phyloP scores from a whole-genome alignment of 345 rosid genomes.

The Pseudoturritis turrita region DNA sequence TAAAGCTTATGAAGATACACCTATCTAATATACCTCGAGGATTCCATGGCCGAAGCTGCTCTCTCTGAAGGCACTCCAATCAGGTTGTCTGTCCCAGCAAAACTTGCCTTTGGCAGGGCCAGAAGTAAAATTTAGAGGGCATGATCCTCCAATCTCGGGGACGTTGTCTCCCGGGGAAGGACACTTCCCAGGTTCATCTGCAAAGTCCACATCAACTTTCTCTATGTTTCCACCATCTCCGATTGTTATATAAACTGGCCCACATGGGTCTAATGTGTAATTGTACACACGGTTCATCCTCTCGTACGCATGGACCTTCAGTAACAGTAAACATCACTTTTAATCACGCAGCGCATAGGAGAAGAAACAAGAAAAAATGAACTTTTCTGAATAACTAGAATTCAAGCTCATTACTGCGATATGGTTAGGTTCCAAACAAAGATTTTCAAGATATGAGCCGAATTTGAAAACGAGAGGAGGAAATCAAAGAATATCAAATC shows the following conservation, averaged over 20 bases:
- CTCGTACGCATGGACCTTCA: constrained; percentile 92
- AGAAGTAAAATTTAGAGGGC: constrained; percentile 59
- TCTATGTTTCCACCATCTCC: constrained; percentile 95
- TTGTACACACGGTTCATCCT: constrained; percentile 74
- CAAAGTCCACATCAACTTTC: constrained; percentile 60
- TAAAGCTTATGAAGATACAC: neutral
- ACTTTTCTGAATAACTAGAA: neutral
- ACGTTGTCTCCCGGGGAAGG: constrained; percentile 59
- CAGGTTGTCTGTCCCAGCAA: constrained; percentile 81
- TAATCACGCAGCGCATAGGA: neutral
- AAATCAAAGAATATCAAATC: neutral
- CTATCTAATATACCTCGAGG: constrained; percentile 50
- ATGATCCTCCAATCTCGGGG: constrained; percentile 67
- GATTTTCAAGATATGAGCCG: neutral
- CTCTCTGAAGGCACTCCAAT: constrained; percentile 84
- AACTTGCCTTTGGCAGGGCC: constrained; percentile 82
- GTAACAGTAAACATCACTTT: neutral
- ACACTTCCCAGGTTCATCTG: constrained; percentile 75
- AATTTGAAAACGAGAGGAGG: neutral
- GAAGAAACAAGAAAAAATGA: neutral
- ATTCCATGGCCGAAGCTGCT: constrained; percentile 94
- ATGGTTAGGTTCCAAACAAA: neutral
- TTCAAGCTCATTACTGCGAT: neutral
- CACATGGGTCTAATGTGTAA: constrained; percentile 70
- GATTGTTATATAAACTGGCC: constrained; percentile 67